Conservation (phyloP, 495 filamentous ascomycete species). For the Talaromyces thailandensis region DNA sequence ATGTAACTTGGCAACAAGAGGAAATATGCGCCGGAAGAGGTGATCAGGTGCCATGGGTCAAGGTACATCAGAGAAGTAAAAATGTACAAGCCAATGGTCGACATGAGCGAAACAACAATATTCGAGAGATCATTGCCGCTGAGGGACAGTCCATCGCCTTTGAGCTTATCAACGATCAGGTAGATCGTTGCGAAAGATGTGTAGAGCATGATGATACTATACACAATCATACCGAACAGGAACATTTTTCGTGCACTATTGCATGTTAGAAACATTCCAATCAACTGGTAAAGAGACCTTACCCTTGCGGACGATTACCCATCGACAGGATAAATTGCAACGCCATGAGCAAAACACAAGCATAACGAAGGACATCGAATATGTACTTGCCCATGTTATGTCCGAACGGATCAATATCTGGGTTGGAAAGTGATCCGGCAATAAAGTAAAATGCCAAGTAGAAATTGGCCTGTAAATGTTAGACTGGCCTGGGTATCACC, state of each 20-base stretch:
- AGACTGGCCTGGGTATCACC: not conserved
- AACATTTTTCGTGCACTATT: slow-evolving; percentile 78
- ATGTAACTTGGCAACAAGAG: slow-evolving; percentile 86
- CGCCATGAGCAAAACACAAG: slow-evolving; percentile 77
- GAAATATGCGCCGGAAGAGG: slow-evolving; percentile 87
- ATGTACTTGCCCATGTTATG: slow-evolving; percentile 74
- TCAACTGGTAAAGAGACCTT: slow-evolving; percentile 11
- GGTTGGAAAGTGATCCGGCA: slow-evolving; percentile 82
- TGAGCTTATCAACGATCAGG: slow-evolving; percentile 74
- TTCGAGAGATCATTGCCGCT: slow-evolving; percentile 91
- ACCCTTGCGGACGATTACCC: slow-evolving; percentile 94
- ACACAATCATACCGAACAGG: slow-evolving; percentile 74
- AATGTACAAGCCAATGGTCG: slow-evolving; percentile 92
- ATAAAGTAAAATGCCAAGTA: slow-evolving; percentile 99
- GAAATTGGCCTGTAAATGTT: slow-evolving; percentile 67
- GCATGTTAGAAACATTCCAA: not conserved
- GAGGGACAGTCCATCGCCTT: slow-evolving; percentile 45
- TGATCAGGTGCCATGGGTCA: slow-evolving; percentile 99
- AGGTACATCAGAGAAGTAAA: slow-evolving; percentile 92
- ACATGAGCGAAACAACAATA: slow-evolving; percentile 79
- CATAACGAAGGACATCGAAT: slow-evolving; percentile 78
- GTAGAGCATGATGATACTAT: slow-evolving; percentile 91
- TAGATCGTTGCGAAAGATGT: slow-evolving; percentile 82
- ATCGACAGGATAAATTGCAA: slow-evolving; percentile 97
- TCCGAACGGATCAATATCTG: slow-evolving; percentile 79